A percentile compares a stretch with the other conserved stretches of the same genome.
These are phyloP conservation scores for Leccinum olivaceopallidum DNA, from an alignment of 768 basidiomycete genomes.

Conservation along the genomic window DNA sequence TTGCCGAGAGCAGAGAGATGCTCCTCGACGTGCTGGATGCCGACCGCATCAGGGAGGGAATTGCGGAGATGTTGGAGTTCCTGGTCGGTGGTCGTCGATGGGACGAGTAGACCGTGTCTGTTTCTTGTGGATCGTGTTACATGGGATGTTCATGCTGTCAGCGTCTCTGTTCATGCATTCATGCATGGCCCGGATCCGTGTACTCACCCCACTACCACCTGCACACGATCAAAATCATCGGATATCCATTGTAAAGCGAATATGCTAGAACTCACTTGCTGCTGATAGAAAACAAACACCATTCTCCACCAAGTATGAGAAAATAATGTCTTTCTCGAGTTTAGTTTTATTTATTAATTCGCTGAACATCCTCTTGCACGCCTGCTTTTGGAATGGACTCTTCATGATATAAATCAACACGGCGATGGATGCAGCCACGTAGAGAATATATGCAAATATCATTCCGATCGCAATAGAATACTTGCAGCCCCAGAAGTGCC, in stretches of 20 bases:
- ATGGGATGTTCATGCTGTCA: background rate
- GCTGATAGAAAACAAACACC: background rate
- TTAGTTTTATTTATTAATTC: background rate
- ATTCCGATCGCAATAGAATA: background rate
- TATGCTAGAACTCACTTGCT: background rate
- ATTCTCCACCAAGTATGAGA: background rate
- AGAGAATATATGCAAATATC: slow-evolving; percentile 10
- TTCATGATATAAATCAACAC: background rate
- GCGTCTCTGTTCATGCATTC: background rate
- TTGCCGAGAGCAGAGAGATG: slow-evolving; percentile 96
- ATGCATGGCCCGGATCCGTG: too few relatives aligned
- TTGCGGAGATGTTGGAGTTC: slow-evolving; percentile 98
- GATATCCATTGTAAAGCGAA: background rate
- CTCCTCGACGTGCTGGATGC: slow-evolving; percentile 97
- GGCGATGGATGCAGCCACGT: background rate
- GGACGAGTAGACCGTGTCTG: slow-evolving; percentile 95
- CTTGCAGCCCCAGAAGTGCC: slow-evolving; percentile 19
- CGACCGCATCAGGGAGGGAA: slow-evolving; percentile 88
- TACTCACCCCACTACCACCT: background rate
- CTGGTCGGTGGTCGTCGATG: slow-evolving; percentile 94
- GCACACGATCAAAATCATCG: background rate
- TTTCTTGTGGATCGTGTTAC: slow-evolving; percentile 57
- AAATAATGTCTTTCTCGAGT: background rate
- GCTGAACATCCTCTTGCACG: background rate
- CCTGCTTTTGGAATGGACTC: background rate